Conservation (phyloP, 305 asterid genomes). For the Fraxinus greggii region DNA sequence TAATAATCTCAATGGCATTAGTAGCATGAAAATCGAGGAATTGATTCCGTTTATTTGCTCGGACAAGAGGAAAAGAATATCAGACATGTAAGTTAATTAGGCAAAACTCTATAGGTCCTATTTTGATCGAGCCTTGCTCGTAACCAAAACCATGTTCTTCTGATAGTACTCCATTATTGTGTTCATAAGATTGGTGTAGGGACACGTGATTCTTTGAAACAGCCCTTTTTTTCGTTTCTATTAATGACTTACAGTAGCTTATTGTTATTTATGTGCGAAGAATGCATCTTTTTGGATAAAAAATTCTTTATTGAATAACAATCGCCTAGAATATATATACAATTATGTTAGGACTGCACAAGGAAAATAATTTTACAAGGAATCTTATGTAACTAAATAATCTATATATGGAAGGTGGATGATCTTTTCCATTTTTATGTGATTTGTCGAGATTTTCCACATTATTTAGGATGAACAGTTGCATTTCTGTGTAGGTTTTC, state of each 20-base stretch:
- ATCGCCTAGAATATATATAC: not conserved
- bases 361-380: not conserved
- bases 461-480: not conserved
- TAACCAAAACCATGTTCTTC: not conserved
- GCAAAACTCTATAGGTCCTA: not conserved
- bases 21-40: conserved; percentile 45
- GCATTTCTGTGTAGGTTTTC: conserved; percentile 38
- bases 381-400: not conserved
- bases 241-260: not conserved
- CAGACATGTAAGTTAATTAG: conserved; percentile 47
- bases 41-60: conserved; percentile 45
- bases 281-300: not conserved
- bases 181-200: not conserved
- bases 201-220: not conserved
- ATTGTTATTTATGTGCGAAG: not conserved
- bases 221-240: not conserved
- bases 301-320: not conserved
- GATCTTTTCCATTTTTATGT: not conserved
- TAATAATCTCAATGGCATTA: conserved; percentile 30
- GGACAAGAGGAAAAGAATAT: conserved; percentile 39
- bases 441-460: not conserved
- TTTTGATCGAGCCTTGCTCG: not conserved
- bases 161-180: not conserved
- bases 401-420: not conserved
- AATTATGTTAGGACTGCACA: not conserved